Conservation (phyloP, 257 asterid species). For the Lycium ferocissimum region DNA sequence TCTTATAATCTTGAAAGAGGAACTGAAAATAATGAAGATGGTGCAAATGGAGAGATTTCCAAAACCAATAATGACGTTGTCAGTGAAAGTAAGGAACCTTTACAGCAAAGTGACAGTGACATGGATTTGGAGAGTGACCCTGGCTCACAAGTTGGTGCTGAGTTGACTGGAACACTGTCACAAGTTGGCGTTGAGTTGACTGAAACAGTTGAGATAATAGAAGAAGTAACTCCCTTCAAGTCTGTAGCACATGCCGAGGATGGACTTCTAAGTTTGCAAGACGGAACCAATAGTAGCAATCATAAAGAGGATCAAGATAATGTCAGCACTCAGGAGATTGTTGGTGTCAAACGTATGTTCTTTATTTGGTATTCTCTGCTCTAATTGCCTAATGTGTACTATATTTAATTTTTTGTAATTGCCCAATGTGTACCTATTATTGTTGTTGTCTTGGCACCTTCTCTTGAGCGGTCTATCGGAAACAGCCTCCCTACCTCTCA, state of each 20-base stretch:
- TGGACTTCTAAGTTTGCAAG: constrained; percentile 50
- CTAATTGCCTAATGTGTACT: neutral
- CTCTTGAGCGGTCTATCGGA: neutral
- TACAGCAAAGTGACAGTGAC: constrained; percentile 46
- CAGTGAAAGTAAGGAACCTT: constrained; percentile 49
- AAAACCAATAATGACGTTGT: constrained; percentile 39
- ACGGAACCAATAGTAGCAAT: constrained; percentile 45
- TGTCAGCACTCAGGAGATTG: constrained; percentile 45
- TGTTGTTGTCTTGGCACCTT: too few species aligned
- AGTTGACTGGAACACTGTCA: constrained; percentile 43
- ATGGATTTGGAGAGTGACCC: constrained; percentile 41
- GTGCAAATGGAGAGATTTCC: constrained; percentile 43
- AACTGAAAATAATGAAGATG: constrained; percentile 47
- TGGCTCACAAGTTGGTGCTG: constrained; percentile 39
- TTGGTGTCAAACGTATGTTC: constrained; percentile 54
- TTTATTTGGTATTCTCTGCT: constrained; percentile 28
- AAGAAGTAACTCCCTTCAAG: constrained; percentile 34
- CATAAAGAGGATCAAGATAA: constrained; percentile 44
- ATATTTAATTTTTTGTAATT: neutral
- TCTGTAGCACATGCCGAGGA: constrained; percentile 43
- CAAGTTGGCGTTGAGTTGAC: constrained; percentile 43
- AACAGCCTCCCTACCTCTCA: neutral
- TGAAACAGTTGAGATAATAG: constrained; percentile 51
- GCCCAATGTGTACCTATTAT: too few species aligned
- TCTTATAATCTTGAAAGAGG: constrained; percentile 51